phyloP scores from a whole-genome alignment of 2,329 filamentous ascomycete genomes.

The Diaporthe ampelina region DNA sequence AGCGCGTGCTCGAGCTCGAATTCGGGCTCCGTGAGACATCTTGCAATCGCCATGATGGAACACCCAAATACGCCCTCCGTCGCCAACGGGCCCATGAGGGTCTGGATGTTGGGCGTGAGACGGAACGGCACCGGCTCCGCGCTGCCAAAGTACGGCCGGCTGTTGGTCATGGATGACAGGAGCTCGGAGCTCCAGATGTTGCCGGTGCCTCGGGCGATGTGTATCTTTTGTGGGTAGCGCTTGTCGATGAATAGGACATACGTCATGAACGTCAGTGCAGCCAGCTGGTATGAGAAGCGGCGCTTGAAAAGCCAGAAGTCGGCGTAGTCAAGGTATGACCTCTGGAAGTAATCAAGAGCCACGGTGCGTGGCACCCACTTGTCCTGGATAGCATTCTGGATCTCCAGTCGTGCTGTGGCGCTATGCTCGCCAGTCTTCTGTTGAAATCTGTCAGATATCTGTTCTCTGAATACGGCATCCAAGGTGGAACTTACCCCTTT shows the following conservation, averaged over 20 bases:
- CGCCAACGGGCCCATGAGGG: constrained; percentile 93
- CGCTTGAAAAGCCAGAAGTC: constrained; percentile 99
- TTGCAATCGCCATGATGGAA: constrained; percentile 94
- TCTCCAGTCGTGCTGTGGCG: constrained; percentile 83
- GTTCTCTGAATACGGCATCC: neutral
- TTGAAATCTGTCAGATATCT: constrained; percentile 28
- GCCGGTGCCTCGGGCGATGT: constrained; percentile 87
- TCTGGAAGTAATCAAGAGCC: constrained; percentile 89
- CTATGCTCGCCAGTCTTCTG: constrained; percentile 79
- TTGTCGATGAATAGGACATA: constrained; percentile 98
- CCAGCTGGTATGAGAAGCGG: constrained; percentile 96
- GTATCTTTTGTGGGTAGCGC: constrained; percentile 95
- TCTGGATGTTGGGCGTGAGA: constrained; percentile 95
- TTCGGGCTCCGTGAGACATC: constrained; percentile 90
- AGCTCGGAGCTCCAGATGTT: constrained; percentile 98
- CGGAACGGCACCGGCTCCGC: constrained; percentile 94
- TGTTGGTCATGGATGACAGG: constrained; percentile 87
- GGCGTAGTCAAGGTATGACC: constrained; percentile 87
- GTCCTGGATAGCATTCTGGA: constrained; percentile 94
- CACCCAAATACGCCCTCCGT: constrained; percentile 97
- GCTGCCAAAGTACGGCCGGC: constrained; percentile 93
- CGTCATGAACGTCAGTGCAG: constrained; percentile 96
- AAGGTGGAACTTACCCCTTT: constrained; percentile 61
- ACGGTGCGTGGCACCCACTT: constrained; percentile 90
- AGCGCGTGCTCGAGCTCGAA: constrained; percentile 95